Percentiles rank a stretch among this genome's conserved stretches.
Conservation (phyloP, 1,284 basidiomycete genomes). For the Ustilago vetiveriae region DNA sequence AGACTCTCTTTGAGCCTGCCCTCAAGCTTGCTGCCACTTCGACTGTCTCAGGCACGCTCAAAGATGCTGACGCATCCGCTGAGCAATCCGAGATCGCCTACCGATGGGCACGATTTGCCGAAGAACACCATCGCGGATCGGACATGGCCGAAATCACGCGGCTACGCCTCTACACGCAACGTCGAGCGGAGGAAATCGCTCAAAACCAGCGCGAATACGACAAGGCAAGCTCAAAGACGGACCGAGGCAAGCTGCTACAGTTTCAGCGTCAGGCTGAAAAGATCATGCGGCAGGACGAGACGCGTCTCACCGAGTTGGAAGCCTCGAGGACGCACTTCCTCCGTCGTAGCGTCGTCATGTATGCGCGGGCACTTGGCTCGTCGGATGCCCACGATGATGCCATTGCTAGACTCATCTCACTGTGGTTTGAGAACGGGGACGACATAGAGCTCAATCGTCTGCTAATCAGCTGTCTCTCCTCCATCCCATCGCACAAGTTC, state of each 20-base stretch:
- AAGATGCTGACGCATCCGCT: conserved; percentile 19
- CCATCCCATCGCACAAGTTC: conserved; percentile 87
- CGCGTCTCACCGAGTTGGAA: conserved; percentile 35
- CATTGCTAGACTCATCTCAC: conserved; percentile 82
- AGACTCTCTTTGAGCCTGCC: conserved; percentile 77
- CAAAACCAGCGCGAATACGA: conserved; percentile 72
- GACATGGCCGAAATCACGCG: conserved; percentile 79
- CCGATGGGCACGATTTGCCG: conserved; percentile 86
- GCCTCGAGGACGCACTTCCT: conserved; percentile 73
- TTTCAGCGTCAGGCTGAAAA: conserved; percentile 45
- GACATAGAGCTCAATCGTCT: conserved; percentile 72
- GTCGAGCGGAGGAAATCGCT: conserved; percentile 74
- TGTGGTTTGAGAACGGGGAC: conserved; percentile 89
- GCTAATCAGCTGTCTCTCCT: conserved; percentile 72
- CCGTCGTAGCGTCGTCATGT: conserved; percentile 81
- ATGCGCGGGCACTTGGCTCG: conserved; percentile 76
- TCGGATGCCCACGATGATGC: conserved; percentile 79
- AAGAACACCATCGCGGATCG: conserved; percentile 79
- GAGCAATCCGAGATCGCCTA: conserved; percentile 78
- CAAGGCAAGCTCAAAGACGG: conserved; percentile 19
- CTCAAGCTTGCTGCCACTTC: conserved; percentile 56
- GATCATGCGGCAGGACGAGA: conserved; percentile 46
- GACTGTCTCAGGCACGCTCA: background rate
- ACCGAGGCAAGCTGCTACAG: conserved; percentile 22
- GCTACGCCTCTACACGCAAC: conserved; percentile 78